Evolutionary conservation across 1,284 basidiomycete species (phyloP), one percentile per base, ranked within the genome.

Genomic region (Marasmius sp.): DNA sequence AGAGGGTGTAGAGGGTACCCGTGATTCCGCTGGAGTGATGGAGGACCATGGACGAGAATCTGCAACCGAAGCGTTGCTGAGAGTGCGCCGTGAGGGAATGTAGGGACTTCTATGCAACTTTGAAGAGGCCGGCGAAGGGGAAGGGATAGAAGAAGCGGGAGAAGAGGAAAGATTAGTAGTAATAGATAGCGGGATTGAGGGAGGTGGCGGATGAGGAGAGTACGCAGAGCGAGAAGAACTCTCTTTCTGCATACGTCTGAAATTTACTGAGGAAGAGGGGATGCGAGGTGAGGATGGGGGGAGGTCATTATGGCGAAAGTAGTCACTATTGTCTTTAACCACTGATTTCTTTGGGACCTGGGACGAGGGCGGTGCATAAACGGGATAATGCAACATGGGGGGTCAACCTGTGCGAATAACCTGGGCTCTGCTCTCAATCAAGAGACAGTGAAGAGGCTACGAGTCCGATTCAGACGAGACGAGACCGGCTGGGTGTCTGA

Each of bases 311-410:
- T 74, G 66, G 72, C 75, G 77, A 71, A 72, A 70, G 67, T 75
- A 75, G 64, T 81, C 80, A 67, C 67, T 70, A 64, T 71, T 65
- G 64, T 73, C 73, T 67, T 74, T 74, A 60, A 61, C 54, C 55
- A 59, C 49, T 59, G 73, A 68, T 66, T 69, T 70, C 75, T 77
- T 80, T 69, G 68, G 76, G 60, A 73, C 78, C 61, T 74, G 74
- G 66, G 68, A 76, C 74, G 75, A 82, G 75, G 82, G 80, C 66
- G 81, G 80, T 47, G 85, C 83, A 65, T 84, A 84, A 65, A 83
- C 78, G 61, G 85, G 81, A 71, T 85, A 87, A 80, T 89, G 87
- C 85, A 90, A 85, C 88, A 89, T 90, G 78, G 71, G 75, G 64
- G 65, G 9, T 38, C 34, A 27, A 51, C 50, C 33, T 37, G 16